A percentile compares a stretch with the other conserved stretches of the same genome.
phyloP scores from a whole-genome alignment of 73 alveolate species.

The Tetrahymena borealis region DNA sequence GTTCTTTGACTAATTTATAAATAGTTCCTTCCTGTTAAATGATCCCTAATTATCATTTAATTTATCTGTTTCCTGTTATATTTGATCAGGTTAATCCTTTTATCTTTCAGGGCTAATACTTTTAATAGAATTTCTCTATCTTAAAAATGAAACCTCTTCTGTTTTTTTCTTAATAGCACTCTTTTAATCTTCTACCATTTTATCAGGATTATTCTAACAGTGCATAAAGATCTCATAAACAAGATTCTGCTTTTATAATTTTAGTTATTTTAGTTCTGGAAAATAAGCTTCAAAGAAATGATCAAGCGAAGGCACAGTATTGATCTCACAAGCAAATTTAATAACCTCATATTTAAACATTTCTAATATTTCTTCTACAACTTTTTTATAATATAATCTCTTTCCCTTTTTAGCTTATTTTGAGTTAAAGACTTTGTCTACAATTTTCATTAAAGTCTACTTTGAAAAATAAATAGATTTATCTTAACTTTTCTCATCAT shows the following conservation, averaged over 20 bases:
- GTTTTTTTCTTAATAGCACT: background rate
- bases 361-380: background rate
- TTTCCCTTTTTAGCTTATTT: background rate
- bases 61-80: too few relatives aligned
- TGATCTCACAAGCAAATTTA: background rate
- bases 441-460: background rate
- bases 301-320: background rate
- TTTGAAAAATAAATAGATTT: background rate
- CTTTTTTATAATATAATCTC: background rate
- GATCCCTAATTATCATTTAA: background rate
- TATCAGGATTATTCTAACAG: background rate
- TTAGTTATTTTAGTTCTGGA: background rate
- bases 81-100: background rate
- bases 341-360: background rate
- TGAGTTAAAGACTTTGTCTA: background rate
- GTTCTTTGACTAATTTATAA: background rate
- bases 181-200: background rate
- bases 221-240: background rate
- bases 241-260: background rate
- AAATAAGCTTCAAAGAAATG: background rate
- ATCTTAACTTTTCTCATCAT: background rate
- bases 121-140: background rate
- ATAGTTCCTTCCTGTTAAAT: background rate
- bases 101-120: background rate
- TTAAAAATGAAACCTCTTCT: background rate